Evolutionary conservation across 805 yeast species (phyloP).

Genomic region (Barnettozyma populi): DNA sequence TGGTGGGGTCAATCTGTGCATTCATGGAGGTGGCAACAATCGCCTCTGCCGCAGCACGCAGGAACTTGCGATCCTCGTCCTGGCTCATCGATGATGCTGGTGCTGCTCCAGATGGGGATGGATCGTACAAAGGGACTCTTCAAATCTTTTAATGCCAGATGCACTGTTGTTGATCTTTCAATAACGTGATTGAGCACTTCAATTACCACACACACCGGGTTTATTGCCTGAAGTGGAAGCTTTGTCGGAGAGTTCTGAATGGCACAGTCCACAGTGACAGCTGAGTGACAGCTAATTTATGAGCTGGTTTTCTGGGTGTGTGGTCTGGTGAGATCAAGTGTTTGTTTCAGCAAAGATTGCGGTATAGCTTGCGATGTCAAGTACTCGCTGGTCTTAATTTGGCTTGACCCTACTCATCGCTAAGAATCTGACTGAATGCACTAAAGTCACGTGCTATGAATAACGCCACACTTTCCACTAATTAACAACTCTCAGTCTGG

Average conservation of each 20-base stretch:
- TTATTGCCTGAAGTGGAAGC: background rate
- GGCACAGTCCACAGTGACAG: background rate
- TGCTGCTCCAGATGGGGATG: background rate
- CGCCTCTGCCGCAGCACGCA: slow-evolving; percentile 58
- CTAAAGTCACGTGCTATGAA: slow-evolving; percentile 1
- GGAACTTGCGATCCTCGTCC: slow-evolving; percentile 49
- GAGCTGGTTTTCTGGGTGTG: background rate
- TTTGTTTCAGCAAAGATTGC: too few species aligned
- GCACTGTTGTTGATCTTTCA: background rate
- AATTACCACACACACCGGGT: background rate
- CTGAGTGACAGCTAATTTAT: background rate
- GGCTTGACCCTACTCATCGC: background rate
- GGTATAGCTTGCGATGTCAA: too few species aligned
- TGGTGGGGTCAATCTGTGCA: slow-evolving; percentile 55
- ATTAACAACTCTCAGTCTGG: too few species aligned
- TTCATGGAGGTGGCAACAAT: slow-evolving; percentile 46
- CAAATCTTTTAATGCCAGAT: background rate
- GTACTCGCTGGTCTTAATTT: background rate
- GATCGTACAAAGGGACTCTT: background rate
- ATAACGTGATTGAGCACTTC: background rate
- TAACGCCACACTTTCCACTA: background rate
- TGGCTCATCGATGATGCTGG: slow-evolving; percentile 6
- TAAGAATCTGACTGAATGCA: background rate
- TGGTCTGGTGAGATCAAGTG: background rate
- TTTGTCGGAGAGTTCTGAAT: background rate